Conservation (phyloP, 305 asterid genomes). For the Stenogyne calaminthoides region DNA sequence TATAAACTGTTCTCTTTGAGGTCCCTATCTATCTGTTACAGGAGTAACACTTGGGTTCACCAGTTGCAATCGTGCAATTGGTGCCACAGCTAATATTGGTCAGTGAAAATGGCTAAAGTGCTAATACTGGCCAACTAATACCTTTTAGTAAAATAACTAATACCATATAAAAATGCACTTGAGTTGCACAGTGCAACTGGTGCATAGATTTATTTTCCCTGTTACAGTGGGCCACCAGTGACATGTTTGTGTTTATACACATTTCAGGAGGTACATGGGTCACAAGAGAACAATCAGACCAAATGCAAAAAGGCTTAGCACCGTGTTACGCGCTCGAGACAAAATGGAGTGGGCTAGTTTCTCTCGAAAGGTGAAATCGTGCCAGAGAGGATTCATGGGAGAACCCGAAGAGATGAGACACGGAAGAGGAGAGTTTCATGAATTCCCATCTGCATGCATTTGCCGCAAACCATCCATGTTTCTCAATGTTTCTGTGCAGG, state of each 20-base stretch:
- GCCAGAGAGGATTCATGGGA: constrained; percentile 98
- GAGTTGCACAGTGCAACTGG: too few species aligned
- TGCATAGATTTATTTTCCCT: too few species aligned
- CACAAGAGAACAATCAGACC: constrained; percentile 98
- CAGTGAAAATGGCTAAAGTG: too few species aligned
- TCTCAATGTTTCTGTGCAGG: constrained; percentile 41
- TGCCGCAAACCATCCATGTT: constrained; percentile 63
- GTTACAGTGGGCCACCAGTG: not conserved
- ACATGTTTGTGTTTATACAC: constrained; percentile 30
- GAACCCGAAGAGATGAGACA: constrained; percentile 95
- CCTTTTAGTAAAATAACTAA: too few species aligned
- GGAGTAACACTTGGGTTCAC: too few species aligned
- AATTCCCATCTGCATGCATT: constrained; percentile 87
- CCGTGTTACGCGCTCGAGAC: constrained; percentile 60
- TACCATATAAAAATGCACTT: too few species aligned
- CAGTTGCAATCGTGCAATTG: too few species aligned
- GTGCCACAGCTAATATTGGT: too few species aligned
- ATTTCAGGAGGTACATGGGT: constrained; percentile 89
- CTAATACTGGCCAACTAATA: too few species aligned
- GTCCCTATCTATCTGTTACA: too few species aligned
- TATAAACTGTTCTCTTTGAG: too few species aligned
- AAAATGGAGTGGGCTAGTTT: constrained; percentile 83
- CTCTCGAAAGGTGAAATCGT: constrained; percentile 81
- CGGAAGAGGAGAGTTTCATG: constrained; percentile 96
- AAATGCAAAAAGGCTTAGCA: constrained; percentile 90